Percentiles rank a stretch among this genome's conserved stretches.
These are phyloP conservation scores for Aspergillus melleus DNA, from an alignment of 2,329 filamentous ascomycete species.

Conservation along the genomic window DNA sequence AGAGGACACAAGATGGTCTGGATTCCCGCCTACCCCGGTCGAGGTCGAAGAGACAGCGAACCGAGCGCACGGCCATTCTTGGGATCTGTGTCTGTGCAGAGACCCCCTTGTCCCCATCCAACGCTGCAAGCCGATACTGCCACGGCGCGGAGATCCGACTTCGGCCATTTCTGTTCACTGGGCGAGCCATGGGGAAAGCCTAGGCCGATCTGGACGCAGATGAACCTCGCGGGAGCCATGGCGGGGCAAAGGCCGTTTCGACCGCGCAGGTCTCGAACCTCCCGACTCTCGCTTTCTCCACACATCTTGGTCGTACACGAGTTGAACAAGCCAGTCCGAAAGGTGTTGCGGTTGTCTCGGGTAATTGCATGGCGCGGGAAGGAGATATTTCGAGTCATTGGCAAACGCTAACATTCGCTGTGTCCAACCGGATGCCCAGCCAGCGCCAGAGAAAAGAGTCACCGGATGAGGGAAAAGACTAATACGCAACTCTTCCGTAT, in stretches of 20 bases:
- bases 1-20: background rate
- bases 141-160: background rate
- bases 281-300: background rate
- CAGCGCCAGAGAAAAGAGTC: background rate
- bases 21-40: background rate
- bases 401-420: background rate
- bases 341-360: constrained; percentile 10
- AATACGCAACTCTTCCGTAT: background rate
- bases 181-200: background rate
- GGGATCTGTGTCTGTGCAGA: background rate
- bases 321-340: background rate
- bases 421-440: constrained; percentile 3
- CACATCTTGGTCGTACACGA: background rate
- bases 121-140: background rate
- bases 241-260: background rate
- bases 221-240: background rate
- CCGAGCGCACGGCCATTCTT: background rate
- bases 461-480: background rate
- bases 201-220: background rate
- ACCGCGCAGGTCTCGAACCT: background rate
- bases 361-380: constrained; percentile 9
- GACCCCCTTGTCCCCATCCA: background rate
- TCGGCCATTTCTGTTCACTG: background rate
- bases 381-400: constrained; percentile 2
- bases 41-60: background rate